Evolutionary conservation across 2,329 filamentous ascomycete species (phyloP).

Genomic region (Domatiomyces catenatus): DNA sequence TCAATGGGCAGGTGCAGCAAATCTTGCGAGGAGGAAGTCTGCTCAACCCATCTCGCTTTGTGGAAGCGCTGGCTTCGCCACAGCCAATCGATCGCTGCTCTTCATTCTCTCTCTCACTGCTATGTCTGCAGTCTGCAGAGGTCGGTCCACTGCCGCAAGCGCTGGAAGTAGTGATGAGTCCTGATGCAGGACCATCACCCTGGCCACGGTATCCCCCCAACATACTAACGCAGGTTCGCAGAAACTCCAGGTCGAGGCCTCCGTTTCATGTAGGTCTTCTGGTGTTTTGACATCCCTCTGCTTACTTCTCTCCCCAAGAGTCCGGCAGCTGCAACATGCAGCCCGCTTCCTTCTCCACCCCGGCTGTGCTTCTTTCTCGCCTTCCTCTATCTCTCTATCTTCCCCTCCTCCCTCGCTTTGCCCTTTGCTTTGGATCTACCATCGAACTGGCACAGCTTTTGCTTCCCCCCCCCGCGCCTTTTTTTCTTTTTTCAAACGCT

Average conservation of each 20-base stretch:
- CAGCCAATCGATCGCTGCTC: background rate
- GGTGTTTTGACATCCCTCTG: background rate
- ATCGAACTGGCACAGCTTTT: too few relatives aligned
- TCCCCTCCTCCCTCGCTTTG: background rate
- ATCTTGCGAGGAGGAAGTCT: background rate
- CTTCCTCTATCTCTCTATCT: background rate
- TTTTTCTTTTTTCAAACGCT: background rate
- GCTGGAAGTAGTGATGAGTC: background rate
- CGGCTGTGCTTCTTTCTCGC: conserved; percentile 1
- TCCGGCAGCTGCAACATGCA: conserved; percentile 6
- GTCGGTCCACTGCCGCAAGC: background rate
- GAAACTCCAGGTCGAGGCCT: conserved; percentile 1
- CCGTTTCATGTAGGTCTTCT: conserved; percentile 1
- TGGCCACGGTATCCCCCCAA: background rate
- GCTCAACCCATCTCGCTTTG: background rate
- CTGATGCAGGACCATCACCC: background rate
- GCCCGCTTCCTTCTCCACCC: conserved; percentile 1
- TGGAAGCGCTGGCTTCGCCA: background rate
- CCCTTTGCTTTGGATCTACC: background rate
- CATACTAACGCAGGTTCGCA: background rate
- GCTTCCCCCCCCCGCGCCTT: too few relatives aligned
- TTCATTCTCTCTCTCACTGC: too few relatives aligned
- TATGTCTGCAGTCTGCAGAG: too few relatives aligned
- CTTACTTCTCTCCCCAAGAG: conserved; percentile 3
- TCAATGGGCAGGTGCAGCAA: background rate